Base-by-base conservation (phyloP, 495 filamentous ascomycete species). In the Xanthoparmelia taractica region DNA sequence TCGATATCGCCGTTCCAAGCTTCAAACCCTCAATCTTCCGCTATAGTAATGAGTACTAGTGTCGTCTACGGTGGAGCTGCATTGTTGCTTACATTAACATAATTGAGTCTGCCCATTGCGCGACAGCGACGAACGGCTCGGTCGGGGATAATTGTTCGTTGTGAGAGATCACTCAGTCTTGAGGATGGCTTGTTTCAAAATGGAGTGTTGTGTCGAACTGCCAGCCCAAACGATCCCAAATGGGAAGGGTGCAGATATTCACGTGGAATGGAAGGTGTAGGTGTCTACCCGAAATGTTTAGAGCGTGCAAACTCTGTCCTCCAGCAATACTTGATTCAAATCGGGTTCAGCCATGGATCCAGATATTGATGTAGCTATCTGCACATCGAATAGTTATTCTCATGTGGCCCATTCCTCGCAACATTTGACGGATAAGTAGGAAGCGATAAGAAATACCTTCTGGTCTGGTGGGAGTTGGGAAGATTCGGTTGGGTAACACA, bases 21-120 rank as follows among this genome's bases (percentile, higher is more conserved):
- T 76, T 78, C 60, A 76, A 47, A 34, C 79, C 79, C 29, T 74
- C 72, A 43, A 73, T 77, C 43, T 76, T 78, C 55, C 78, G 74
- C 77, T 79, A 45, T 5, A 37, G 12, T 15, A 45, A 31, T n/a
- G 25, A 27, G 11, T 54, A 58, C 59, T 29, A 64, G 50, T 55
- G 6, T 25, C 18, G 23, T 17, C 27, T n/a, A 23, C 23, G 12
- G 47, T 25, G 13, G 47, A 36, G 58, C 10, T 18, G 23, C 3
- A 20, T 50, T 25, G 12, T 18, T 48, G 59, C 75, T 63, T 68
- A 76, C 76, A 25, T 76, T 71, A 23, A 71, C 68, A 64, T 78
- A 78, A 48, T 71, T 77, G 12, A 76, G 60, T 52, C 69, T 71
- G n/a, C 69, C 75, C 76, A 78, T 78, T 27, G 18, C 66, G 50